Evolutionary conservation across 306 rosid genomes (phyloP).

Genomic region (Cicer judaicum): DNA sequence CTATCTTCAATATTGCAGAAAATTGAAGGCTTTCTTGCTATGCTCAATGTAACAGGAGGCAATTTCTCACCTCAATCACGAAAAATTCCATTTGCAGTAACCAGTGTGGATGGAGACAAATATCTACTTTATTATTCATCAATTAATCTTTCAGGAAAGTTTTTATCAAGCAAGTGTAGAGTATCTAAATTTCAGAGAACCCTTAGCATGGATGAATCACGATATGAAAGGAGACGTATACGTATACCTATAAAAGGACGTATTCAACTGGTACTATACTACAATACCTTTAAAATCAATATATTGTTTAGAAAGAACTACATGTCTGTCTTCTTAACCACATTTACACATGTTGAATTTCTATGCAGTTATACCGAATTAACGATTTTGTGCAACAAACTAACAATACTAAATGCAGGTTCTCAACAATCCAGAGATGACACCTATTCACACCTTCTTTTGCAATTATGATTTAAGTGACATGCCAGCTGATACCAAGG

Average conservation of each 20-base stretch:
- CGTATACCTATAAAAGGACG: conserved; percentile 82
- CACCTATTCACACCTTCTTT: conserved; percentile 88
- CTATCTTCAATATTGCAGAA: conserved; percentile 54
- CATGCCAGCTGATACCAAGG: conserved; percentile 96
- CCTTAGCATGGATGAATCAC: conserved; percentile 63
- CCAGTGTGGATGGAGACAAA: conserved; percentile 82
- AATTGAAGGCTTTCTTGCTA: conserved; percentile 87
- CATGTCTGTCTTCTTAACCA: conserved; percentile 32
- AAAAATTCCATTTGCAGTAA: conserved; percentile 82
- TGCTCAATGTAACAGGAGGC: conserved; percentile 76
- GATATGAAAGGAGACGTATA: conserved; percentile 57
- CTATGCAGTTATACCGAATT: conserved; percentile 32
- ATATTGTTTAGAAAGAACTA: conserved; percentile 12
- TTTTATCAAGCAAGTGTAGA: conserved; percentile 57
- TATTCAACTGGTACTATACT: conserved; percentile 68
- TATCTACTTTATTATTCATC: conserved; percentile 73
- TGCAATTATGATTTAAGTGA: conserved; percentile 85
- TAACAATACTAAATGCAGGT: conserved; percentile 60
- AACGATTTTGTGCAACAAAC: conserved; percentile 26
- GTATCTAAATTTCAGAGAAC: conserved; percentile 66
- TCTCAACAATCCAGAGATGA: conserved; percentile 93
- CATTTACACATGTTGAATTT: conserved; percentile 3
- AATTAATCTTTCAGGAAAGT: conserved; percentile 57
- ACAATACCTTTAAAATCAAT: conserved; percentile 8
- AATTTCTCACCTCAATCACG: conserved; percentile 70